A percentile compares a stretch with the other conserved stretches of the same genome.
phyloP scores from a whole-genome alignment of 495 filamentous ascomycete genomes.

The Trichocladium uniseriatum region DNA sequence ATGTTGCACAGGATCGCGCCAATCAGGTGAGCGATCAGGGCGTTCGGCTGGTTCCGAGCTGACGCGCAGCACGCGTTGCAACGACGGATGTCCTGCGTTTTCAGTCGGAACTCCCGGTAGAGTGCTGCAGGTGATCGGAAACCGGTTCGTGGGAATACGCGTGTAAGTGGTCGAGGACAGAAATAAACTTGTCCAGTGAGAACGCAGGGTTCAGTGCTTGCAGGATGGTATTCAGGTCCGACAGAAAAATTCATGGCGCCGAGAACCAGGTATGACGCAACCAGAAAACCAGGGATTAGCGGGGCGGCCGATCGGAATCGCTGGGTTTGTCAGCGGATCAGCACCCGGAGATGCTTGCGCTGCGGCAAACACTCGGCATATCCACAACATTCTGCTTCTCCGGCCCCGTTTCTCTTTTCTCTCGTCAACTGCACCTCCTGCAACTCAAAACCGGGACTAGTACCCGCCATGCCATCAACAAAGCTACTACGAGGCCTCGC shows the following conservation, averaged over 20 bases:
- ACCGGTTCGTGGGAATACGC: neutral
- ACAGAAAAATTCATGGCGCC: constrained; percentile 6
- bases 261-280: constrained; percentile 23
- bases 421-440: neutral
- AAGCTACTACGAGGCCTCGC: constrained; percentile 22
- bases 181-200: constrained; percentile 9
- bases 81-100: neutral
- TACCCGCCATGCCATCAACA: constrained; percentile 17
- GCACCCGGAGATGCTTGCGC: neutral
- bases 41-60: constrained; percentile 1
- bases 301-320: constrained; percentile 8
- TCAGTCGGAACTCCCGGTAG: neutral
- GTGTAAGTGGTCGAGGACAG: too few relatives aligned
- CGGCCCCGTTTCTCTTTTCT: neutral
- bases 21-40: neutral
- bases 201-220: neutral
- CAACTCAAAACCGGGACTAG: neutral
- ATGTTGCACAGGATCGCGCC: neutral
- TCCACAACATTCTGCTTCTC: constrained; percentile 3
- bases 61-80: neutral
- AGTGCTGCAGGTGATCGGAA: constrained; percentile 1
- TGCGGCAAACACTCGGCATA: constrained; percentile 11
- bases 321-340: constrained; percentile 17
- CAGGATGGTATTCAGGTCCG: neutral
- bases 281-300: neutral